phyloP scores from a whole-genome alignment of 805 yeast species.

The Sugiyamaella mastotermitis region DNA sequence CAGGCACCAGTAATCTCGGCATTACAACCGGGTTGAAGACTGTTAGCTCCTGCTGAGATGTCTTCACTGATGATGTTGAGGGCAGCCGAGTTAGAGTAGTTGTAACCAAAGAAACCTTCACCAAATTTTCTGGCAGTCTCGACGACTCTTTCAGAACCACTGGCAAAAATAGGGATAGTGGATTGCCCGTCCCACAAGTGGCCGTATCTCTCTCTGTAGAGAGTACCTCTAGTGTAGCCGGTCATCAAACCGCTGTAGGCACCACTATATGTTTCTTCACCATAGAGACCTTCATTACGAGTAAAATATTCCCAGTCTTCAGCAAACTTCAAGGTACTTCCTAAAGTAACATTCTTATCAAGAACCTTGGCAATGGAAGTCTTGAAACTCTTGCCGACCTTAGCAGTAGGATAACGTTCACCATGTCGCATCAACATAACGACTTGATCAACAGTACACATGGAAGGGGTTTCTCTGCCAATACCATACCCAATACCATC shows the following conservation, averaged over 20 bases:
- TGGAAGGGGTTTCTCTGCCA: conserved; percentile 44
- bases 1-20: conserved; percentile 27
- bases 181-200: conserved; percentile 36
- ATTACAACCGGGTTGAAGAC: conserved; percentile 49
- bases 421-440: conserved; percentile 51
- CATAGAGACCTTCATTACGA: conserved; percentile 34
- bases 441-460: conserved; percentile 49
- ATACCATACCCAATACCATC: conserved; percentile 49
- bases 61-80: conserved; percentile 43
- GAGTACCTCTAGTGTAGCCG: conserved; percentile 44
- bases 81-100: conserved; percentile 33
- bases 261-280: conserved; percentile 45
- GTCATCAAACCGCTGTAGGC: conserved; percentile 49
- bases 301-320: conserved; percentile 42
- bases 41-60: conserved; percentile 46
- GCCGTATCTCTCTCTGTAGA: conserved; percentile 44
- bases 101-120: conserved; percentile 50
- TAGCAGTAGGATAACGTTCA: conserved; percentile 43
- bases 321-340: conserved; percentile 42
- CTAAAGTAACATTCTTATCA: not conserved
- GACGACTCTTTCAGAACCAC: conserved; percentile 49
- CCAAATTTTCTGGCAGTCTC: conserved; percentile 52
- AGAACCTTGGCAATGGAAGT: conserved; percentile 14
- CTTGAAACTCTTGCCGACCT: conserved; percentile 6
- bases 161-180: conserved; percentile 45